A percentile compares a stretch with the other conserved stretches of the same genome.
These are phyloP conservation scores for Stemphylium beticola DNA, from an alignment of 2,329 filamentous ascomycete genomes.

Conservation along the genomic window DNA sequence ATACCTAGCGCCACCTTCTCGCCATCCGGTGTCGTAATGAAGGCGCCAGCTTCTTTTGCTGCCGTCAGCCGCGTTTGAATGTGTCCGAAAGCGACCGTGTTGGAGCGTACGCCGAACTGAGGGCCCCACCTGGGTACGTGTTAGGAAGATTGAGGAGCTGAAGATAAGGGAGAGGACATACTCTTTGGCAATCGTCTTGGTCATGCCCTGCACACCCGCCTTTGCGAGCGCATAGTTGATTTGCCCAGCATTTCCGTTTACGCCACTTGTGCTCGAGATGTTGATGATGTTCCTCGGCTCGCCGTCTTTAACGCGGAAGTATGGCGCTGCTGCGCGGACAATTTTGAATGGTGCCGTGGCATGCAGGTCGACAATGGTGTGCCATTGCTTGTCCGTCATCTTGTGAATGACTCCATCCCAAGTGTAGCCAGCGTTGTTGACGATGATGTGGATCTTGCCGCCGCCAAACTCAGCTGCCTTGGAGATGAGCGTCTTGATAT, in stretches of 20 bases:
- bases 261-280: constrained; percentile 79
- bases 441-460: constrained; percentile 88
- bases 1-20: constrained; percentile 54
- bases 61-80: constrained; percentile 81
- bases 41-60: constrained; percentile 83
- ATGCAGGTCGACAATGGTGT: constrained; percentile 84
- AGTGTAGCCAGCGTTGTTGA: constrained; percentile 91
- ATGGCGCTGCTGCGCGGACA: constrained; percentile 77
- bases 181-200: constrained; percentile 88
- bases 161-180: constrained; percentile 16
- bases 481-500: constrained; percentile 74
- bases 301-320: constrained; percentile 85
- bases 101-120: constrained; percentile 78
- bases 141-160: constrained; percentile 5
- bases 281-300: constrained; percentile 81
- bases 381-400: constrained; percentile 91
- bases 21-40: constrained; percentile 76
- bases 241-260: constrained; percentile 90
- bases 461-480: constrained; percentile 79
- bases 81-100: constrained; percentile 83
- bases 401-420: constrained; percentile 95
- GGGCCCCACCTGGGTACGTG: constrained; percentile 70
- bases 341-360: constrained; percentile 86
- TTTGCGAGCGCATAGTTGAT: constrained; percentile 88
- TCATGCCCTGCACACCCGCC: constrained; percentile 80